A percentile compares a stretch with the other conserved stretches of the same genome.
Conservation (phyloP, 1,284 basidiomycete genomes). For the Irpex sp. region DNA sequence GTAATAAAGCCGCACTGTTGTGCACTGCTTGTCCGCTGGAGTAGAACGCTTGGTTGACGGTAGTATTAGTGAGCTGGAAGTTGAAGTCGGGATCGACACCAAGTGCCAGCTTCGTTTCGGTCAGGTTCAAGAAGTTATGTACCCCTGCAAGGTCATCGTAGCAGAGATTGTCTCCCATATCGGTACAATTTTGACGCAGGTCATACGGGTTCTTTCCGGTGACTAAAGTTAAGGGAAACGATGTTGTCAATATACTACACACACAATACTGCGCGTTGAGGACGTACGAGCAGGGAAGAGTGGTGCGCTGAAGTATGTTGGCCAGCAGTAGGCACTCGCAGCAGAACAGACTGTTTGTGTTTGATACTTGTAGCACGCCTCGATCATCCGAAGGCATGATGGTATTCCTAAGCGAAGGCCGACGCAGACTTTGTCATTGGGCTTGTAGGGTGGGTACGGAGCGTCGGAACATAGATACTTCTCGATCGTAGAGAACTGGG, state of each 20-base stretch:
- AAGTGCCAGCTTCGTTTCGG: constrained; percentile 67
- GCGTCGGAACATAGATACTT: constrained; percentile 75
- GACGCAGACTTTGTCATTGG: constrained; percentile 62
- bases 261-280: constrained; percentile 8
- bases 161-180: constrained; percentile 4
- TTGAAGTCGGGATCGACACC: constrained; percentile 60
- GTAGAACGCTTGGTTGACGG: constrained; percentile 69
- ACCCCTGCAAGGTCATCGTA: constrained; percentile 7
- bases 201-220: constrained; percentile 80
- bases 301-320: background rate
- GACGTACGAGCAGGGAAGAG: background rate
- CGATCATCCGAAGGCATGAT: constrained; percentile 66
- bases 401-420: constrained; percentile 63
- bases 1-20: constrained; percentile 73
- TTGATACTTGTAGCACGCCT: constrained; percentile 60
- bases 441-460: constrained; percentile 72
- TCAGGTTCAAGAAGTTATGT: background rate
- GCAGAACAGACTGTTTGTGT: constrained; percentile 61
- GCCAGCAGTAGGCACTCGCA: constrained; percentile 55
- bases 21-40: constrained; percentile 79
- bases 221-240: constrained; percentile 34
- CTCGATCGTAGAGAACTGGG: constrained; percentile 73
- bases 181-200: constrained; percentile 67
- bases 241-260: constrained; percentile 36
- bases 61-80: constrained; percentile 59